Evolutionary conservation across 1,284 basidiomycete species (phyloP).

Genomic region (Trichosporon ovoides): DNA sequence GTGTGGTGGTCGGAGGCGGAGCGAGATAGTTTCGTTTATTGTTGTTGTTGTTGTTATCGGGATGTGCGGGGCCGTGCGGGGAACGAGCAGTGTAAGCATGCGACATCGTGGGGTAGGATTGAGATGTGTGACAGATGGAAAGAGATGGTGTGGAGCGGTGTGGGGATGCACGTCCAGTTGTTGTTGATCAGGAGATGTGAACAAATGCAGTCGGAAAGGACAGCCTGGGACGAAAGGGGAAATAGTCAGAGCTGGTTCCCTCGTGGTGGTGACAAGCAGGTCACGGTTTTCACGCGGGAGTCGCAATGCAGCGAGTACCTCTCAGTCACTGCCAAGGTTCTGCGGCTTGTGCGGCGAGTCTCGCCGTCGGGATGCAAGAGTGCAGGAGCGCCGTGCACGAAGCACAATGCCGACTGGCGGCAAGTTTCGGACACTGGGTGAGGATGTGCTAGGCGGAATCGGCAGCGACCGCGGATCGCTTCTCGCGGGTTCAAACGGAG

Average conservation of each 20-base stretch:
- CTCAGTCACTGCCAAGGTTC: not conserved
- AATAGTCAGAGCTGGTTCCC: not conserved
- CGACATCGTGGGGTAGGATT: not conserved
- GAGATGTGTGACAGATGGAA: not conserved
- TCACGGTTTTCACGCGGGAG: not conserved
- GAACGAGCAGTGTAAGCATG: not conserved
- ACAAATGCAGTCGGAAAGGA: not conserved
- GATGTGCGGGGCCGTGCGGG: not conserved
- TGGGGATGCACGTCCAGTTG: not conserved
- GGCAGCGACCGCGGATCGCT: not conserved
- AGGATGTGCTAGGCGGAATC: not conserved
- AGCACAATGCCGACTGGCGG: not conserved
- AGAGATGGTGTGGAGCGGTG: not conserved
- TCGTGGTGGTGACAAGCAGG: not conserved
- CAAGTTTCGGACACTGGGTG: not conserved
- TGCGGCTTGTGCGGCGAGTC: not conserved
- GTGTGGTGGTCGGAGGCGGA: not conserved
- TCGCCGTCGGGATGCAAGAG: not conserved
- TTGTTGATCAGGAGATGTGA: slow-evolving; percentile 1
- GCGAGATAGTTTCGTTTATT: slow-evolving; percentile 1
- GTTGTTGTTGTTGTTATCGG: not conserved
- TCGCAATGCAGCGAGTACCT: not conserved
- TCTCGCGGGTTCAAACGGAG: not conserved
- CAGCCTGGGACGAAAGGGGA: not conserved
- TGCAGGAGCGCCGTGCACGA: not conserved